Conservation (phyloP, 345 rosid genomes). For the Raphanus sativus region DNA sequence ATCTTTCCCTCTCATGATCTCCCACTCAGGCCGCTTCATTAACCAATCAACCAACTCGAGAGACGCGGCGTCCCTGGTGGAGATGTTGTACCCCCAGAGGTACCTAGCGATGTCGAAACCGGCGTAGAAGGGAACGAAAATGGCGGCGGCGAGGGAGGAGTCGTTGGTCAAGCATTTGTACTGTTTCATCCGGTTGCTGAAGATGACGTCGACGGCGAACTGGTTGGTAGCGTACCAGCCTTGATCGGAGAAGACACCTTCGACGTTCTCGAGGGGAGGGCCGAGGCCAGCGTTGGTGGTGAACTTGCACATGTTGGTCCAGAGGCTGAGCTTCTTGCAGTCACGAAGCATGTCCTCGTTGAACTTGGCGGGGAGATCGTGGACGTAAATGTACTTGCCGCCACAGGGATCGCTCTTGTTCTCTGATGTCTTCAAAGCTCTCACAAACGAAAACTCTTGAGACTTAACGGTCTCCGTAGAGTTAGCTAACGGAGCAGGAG, state of each 20-base stretch:
- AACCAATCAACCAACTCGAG: constrained; percentile 88
- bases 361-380: constrained; percentile 71
- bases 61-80: constrained; percentile 76
- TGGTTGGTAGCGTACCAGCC: constrained; percentile 92
- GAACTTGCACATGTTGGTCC: constrained; percentile 97
- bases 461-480: constrained; percentile 11
- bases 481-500: constrained; percentile 15
- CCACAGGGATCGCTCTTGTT: constrained; percentile 85
- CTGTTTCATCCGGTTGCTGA: constrained; percentile 83
- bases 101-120: constrained; percentile 85
- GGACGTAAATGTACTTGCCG: constrained; percentile 80
- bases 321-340: constrained; percentile 74
- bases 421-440: constrained; percentile 68
- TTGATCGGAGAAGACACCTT: constrained; percentile 72
- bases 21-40: constrained; percentile 84
- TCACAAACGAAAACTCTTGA: constrained; percentile 47
- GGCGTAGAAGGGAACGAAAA: constrained; percentile 86
- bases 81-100: constrained; percentile 78
- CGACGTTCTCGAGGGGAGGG: constrained; percentile 73
- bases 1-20: constrained; percentile 77
- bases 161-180: constrained; percentile 78
- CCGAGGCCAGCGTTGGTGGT: constrained; percentile 75
- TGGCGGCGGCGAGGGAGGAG: constrained; percentile 80
- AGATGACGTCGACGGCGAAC: constrained; percentile 87
- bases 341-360: constrained; percentile 85